phyloP scores from a whole-genome alignment of 2,329 filamentous ascomycete genomes.

The Ascosphaera apis region DNA sequence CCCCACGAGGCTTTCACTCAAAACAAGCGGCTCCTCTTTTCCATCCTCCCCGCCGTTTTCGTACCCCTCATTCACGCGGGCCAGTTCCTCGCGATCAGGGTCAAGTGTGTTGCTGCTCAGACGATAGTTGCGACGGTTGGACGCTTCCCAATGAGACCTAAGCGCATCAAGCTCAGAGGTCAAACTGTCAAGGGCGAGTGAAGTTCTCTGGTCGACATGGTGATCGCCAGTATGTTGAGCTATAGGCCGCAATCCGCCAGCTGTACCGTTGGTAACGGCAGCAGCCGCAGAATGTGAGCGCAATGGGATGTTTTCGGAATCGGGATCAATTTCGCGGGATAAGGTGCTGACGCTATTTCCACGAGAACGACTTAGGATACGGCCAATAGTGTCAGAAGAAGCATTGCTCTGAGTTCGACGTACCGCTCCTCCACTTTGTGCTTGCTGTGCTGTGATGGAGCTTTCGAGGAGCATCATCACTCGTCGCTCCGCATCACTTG shows the following conservation, averaged over 20 bases:
- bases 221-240: not conserved
- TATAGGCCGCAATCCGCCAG: not conserved
- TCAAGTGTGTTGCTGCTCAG: constrained; percentile 37
- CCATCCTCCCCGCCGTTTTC: constrained; percentile 30
- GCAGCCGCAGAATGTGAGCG: not conserved
- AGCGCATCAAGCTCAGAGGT: constrained; percentile 82
- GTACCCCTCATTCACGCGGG: constrained; percentile 49
- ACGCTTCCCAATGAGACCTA: constrained; percentile 81
- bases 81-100: not conserved
- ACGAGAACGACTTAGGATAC: not conserved
- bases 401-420: constrained; percentile 30
- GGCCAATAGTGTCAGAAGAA: constrained; percentile 24
- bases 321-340: not conserved
- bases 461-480: constrained; percentile 76
- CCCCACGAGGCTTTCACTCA: constrained; percentile 52
- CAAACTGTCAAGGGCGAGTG: constrained; percentile 63
- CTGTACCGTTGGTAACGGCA: not conserved
- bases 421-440: not conserved
- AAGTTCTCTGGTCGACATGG: constrained; percentile 17
- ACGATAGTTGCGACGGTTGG: constrained; percentile 70
- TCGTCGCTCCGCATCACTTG: constrained; percentile 74
- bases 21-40: constrained; percentile 15
- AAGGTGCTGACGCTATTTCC: not conserved
- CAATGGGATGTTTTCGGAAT: not conserved
- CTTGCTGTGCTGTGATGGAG: constrained; percentile 32